A percentile compares a stretch with the other conserved stretches of the same genome.
Evolutionary conservation across 2,329 filamentous ascomycete species (phyloP).

Genomic region (Aspergillus sp.): DNA sequence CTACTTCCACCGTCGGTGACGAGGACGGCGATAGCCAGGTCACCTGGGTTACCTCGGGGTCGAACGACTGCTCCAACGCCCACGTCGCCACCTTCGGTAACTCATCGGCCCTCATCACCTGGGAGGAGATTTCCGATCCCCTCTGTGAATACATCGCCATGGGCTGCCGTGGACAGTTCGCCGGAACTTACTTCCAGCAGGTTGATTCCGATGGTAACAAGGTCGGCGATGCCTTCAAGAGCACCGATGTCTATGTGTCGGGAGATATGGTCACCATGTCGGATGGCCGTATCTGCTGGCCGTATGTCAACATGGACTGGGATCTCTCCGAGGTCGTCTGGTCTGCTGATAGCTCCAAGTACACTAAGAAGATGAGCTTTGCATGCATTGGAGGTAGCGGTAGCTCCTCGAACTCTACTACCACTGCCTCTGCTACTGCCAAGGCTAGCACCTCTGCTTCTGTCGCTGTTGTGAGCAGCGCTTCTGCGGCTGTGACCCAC

Average conservation of each 20-base stretch:
- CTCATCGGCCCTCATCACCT: slow-evolving; percentile 57
- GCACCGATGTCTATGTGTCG: slow-evolving; percentile 59
- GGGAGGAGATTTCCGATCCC: slow-evolving; percentile 62
- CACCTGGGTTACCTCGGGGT: slow-evolving; percentile 60
- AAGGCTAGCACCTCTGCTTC: neutral
- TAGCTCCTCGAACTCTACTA: neutral
- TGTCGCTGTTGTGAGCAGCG: neutral
- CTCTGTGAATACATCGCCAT: slow-evolving; percentile 60
- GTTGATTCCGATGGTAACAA: slow-evolving; percentile 55
- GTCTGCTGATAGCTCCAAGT: slow-evolving; percentile 11
- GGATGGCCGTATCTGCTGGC: slow-evolving; percentile 60
- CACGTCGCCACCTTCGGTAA: slow-evolving; percentile 59
- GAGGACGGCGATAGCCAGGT: slow-evolving; percentile 59
- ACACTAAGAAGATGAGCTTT: slow-evolving; percentile 28
- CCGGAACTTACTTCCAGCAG: slow-evolving; percentile 62
- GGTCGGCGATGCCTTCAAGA: slow-evolving; percentile 54
- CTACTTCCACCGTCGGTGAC: slow-evolving; percentile 56
- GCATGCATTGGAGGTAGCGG: slow-evolving; percentile 27
- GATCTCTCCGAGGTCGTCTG: slow-evolving; percentile 40
- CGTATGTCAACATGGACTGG: slow-evolving; percentile 46
- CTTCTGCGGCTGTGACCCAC: neutral
- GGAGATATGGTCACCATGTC: slow-evolving; percentile 64
- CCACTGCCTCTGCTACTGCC: neutral
- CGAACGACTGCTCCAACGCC: slow-evolving; percentile 59
- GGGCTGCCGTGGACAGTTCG: slow-evolving; percentile 61